These are phyloP conservation scores for Graphilbum ipis-grandicollis DNA, from an alignment of 2,329 filamentous ascomycete genomes.

Conservation along the genomic window DNA sequence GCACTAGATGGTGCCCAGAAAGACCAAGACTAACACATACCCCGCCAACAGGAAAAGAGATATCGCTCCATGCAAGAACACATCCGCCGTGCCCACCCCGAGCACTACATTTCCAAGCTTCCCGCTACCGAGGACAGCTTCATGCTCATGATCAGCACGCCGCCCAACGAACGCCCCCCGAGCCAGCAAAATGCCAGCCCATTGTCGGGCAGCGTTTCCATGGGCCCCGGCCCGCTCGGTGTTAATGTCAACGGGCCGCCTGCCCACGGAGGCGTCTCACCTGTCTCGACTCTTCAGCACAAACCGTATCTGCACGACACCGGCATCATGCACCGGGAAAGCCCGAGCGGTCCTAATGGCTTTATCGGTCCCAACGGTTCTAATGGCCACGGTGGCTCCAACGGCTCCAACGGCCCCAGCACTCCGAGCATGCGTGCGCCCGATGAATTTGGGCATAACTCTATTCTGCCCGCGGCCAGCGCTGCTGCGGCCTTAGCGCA, in stretches of 20 bases:
- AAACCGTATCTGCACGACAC: slow-evolving; percentile 44
- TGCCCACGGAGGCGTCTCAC: background rate
- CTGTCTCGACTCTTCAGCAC: slow-evolving; percentile 8
- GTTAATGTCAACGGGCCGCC: slow-evolving; percentile 1
- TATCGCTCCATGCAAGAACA: slow-evolving; percentile 99
- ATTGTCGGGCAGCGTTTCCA: slow-evolving; percentile 8
- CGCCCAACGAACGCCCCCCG: slow-evolving; percentile 33
- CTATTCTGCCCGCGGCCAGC: slow-evolving; percentile 49
- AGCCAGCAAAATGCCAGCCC: slow-evolving; percentile 17
- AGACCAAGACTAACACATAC: background rate
- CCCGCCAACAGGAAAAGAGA: slow-evolving; percentile 16
- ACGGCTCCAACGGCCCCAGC: too few species aligned
- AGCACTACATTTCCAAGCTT: slow-evolving; percentile 94
- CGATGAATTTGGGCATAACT: slow-evolving; percentile 51
- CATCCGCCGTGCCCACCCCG: slow-evolving; percentile 88
- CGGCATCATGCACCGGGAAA: slow-evolving; percentile 3
- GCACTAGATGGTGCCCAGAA: too few species aligned
- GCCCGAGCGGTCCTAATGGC: slow-evolving; percentile 33
- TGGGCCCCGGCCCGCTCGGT: slow-evolving; percentile 1
- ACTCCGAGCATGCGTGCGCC: slow-evolving; percentile 51
- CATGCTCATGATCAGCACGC: slow-evolving; percentile 83
- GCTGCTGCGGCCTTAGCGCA: slow-evolving; percentile 79
- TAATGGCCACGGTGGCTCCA: too few species aligned
- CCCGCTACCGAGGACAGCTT: slow-evolving; percentile 98
- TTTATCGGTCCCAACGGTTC: too few species aligned